Percentiles rank a stretch among this genome's conserved stretches.
These are phyloP conservation scores for Zizania latifolia DNA, from an alignment of 176 grass and related monocot species.

Conservation along the genomic window DNA sequence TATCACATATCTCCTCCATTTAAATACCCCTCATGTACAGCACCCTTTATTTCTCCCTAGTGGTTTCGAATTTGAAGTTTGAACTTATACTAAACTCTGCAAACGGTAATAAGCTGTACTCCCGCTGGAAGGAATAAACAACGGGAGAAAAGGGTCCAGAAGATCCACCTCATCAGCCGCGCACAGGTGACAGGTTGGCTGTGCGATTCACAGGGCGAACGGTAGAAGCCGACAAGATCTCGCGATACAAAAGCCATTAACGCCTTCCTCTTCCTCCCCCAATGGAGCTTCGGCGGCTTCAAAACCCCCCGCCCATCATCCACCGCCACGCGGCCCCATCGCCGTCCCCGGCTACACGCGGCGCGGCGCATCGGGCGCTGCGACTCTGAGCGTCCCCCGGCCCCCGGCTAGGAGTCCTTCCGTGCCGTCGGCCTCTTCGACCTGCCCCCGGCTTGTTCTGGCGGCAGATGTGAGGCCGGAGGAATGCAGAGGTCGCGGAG, in stretches of 20 bases:
- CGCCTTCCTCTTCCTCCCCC: background rate
- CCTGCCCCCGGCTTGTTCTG: too few species aligned
- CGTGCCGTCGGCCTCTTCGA: background rate
- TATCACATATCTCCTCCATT: background rate
- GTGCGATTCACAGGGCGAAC: constrained; percentile 8
- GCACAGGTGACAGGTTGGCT: constrained; percentile 30
- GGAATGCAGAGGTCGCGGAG: constrained; percentile 88
- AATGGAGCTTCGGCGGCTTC: constrained; percentile 52
- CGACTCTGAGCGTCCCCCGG: constrained; percentile 2
- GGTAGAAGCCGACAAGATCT: constrained; percentile 29
- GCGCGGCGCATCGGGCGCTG: background rate
- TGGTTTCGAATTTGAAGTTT: background rate
- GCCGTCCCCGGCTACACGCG: background rate
- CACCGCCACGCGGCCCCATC: background rate
- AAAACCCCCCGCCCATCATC: background rate
- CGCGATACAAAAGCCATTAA: constrained; percentile 17
- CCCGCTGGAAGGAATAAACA: constrained; percentile 10
- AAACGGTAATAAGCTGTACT: background rate
- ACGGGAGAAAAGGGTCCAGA: background rate
- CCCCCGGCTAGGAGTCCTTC: background rate
- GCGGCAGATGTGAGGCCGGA: constrained; percentile 38
- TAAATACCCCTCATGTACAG: background rate
- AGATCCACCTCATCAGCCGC: constrained; percentile 3
- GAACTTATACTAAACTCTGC: too few species aligned
- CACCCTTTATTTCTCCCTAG: background rate